A percentile compares a stretch with the other conserved stretches of the same genome.
Conservation (phyloP, 108 stramenopile species). For the Fragilariopsis cylindrus region DNA sequence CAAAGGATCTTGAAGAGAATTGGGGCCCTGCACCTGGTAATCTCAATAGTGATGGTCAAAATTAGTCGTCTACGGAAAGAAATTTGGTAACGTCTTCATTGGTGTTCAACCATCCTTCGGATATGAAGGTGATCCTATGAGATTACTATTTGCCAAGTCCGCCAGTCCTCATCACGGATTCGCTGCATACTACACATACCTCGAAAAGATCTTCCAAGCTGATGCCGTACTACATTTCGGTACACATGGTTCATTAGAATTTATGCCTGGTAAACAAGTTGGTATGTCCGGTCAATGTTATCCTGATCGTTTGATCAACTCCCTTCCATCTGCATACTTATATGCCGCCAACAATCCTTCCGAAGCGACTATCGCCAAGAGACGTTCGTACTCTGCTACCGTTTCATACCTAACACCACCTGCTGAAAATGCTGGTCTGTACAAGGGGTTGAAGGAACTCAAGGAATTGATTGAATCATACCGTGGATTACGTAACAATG, state of each 20-base stretch:
- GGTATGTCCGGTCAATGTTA: slow-evolving; percentile 98
- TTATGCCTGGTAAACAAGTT: slow-evolving; percentile 99
- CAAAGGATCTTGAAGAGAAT: slow-evolving; percentile 93
- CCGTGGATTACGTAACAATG: slow-evolving; percentile 94
- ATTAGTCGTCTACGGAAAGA: slow-evolving; percentile 94
- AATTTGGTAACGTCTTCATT: slow-evolving; percentile 97
- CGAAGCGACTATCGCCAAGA: slow-evolving; percentile 97
- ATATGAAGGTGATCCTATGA: slow-evolving; percentile 96
- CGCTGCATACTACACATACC: slow-evolving; percentile 97
- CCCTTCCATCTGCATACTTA: slow-evolving; percentile 93
- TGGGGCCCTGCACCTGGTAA: slow-evolving; percentile 97
- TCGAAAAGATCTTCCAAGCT: slow-evolving; percentile 95
- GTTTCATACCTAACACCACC: slow-evolving; percentile 97
- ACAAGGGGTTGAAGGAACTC: slow-evolving; percentile 97
- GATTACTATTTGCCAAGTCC: slow-evolving; percentile 92
- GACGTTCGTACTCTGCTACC: slow-evolving; percentile 94
- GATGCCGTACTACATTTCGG: slow-evolving; percentile 97
- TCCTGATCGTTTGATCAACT: slow-evolving; percentile 95
- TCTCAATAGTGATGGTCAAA: slow-evolving; percentile 95
- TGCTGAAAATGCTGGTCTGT: slow-evolving; percentile 96
- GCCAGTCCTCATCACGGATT: slow-evolving; percentile 98
- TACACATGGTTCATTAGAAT: slow-evolving; percentile 94
- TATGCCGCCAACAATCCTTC: slow-evolving; percentile 99
- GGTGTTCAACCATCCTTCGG: slow-evolving; percentile 96
- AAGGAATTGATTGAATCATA: slow-evolving; percentile 94